These are phyloP conservation scores for Cystoderma amianthinum DNA, from an alignment of 768 basidiomycete genomes.

Conservation along the genomic window DNA sequence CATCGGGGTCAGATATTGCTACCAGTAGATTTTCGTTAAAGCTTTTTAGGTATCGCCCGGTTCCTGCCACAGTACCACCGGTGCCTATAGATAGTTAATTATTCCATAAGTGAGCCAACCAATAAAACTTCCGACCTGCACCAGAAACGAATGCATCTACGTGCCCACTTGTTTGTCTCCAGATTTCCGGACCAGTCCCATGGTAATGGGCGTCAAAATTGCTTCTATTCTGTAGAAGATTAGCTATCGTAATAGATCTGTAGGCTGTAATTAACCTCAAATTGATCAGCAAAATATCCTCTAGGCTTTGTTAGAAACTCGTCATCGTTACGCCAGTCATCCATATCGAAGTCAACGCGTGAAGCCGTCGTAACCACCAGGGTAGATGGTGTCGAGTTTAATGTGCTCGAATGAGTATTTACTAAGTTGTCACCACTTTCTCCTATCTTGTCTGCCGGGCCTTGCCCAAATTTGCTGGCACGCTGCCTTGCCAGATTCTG, in stretches of 20 bases:
- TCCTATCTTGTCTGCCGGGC: slow-evolving; percentile 23
- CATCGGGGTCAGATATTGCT: slow-evolving; percentile 85
- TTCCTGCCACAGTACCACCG: slow-evolving; percentile 90
- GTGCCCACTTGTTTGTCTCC: slow-evolving; percentile 82
- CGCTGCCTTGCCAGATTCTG: slow-evolving; percentile 85
- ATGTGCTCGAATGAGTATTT: slow-evolving; percentile 17
- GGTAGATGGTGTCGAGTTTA: slow-evolving; percentile 37
- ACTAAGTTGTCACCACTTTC: slow-evolving; percentile 10
- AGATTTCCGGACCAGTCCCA: slow-evolving; percentile 93
- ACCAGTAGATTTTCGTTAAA: slow-evolving; percentile 61
- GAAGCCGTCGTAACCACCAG: slow-evolving; percentile 50
- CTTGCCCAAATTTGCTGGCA: slow-evolving; percentile 68
- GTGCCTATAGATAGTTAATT: too few species aligned
- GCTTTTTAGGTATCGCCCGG: slow-evolving; percentile 73
- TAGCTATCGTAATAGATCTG: not conserved
- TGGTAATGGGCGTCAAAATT: slow-evolving; percentile 87
- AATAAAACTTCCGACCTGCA: slow-evolving; percentile 47
- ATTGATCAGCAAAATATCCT: slow-evolving; percentile 95
- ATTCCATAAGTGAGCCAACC: not conserved
- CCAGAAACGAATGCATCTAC: slow-evolving; percentile 86
- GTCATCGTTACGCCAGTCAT: slow-evolving; percentile 27
- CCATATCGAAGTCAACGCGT: slow-evolving; percentile 27
- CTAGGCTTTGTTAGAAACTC: slow-evolving; percentile 48
- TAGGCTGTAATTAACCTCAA: slow-evolving; percentile 43
- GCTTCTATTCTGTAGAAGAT: slow-evolving; percentile 58